These are phyloP conservation scores for Oryza nivara DNA, from an alignment of 176 grass and related monocot species.

Conservation along the genomic window DNA sequence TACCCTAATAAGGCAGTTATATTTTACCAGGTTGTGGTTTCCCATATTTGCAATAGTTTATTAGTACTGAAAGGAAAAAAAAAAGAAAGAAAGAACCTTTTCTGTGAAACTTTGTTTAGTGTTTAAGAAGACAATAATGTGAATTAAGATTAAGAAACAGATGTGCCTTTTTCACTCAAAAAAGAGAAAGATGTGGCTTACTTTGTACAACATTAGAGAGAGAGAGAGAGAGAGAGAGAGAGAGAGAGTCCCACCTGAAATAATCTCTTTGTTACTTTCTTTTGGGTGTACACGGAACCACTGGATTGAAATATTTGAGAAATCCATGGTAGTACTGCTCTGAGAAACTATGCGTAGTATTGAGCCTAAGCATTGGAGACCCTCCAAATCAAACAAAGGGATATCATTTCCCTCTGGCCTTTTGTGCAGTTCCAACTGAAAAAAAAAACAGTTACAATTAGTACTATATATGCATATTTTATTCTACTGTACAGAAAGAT, in stretches of 20 bases:
- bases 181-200: neutral
- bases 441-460: slow-evolving; percentile 39
- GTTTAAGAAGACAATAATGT: neutral
- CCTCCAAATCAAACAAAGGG: slow-evolving; percentile 62
- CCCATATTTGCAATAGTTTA: slow-evolving; percentile 6
- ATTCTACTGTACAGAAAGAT: slow-evolving; percentile 23
- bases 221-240: neutral
- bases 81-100: neutral
- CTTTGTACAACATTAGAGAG: neutral
- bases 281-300: slow-evolving; percentile 82
- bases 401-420: slow-evolving; percentile 43
- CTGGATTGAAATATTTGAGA: slow-evolving; percentile 67
- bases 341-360: slow-evolving; percentile 60
- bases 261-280: slow-evolving; percentile 78
- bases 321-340: slow-evolving; percentile 46
- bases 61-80: neutral
- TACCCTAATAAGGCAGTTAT: slow-evolving; percentile 5
- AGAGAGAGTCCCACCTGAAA: slow-evolving; percentile 61
- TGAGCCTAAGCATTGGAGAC: slow-evolving; percentile 83
- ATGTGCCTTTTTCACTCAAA: neutral
- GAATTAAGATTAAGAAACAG: neutral
- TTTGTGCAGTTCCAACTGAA: slow-evolving; percentile 65
- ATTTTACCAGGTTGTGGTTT: neutral
- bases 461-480: neutral
- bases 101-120: neutral